Base-by-base conservation (phyloP, 2,329 filamentous ascomycete genomes). In the Penicillium nordicum region DNA sequence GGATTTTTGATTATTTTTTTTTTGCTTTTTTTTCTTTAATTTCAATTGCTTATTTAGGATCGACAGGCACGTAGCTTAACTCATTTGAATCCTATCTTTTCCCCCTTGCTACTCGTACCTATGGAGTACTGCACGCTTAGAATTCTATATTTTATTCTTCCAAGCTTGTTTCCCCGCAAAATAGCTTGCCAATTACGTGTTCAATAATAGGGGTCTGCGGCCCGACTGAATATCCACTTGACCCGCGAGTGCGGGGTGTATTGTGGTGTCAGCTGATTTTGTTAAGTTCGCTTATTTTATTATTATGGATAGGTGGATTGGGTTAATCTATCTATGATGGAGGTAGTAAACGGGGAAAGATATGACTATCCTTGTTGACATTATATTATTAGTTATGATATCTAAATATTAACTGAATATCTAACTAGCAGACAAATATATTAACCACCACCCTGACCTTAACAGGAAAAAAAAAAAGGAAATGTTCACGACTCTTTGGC, bases 401-500 rank as follows among this genome's bases (percentile, higher is more conserved):
- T 34, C 5, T 34, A 16, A 16, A 8, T 34, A 16, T 34, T 34
- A 16, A 16, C 14, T 16, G 14, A 14, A 34, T 7, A 14, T 5
- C 0, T 21, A 21, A 21, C 21, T 21, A 21, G 21, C 21, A 11
- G 30, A 11, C 30, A 30, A 11, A 30, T 30, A 30, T 30, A 30
- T 11, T 12, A n/a, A 36, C 7, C 7, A 16, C 16, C 9, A 29
- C 29, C 10, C 29, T 29, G 29, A 37, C 16, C 16, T 10, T 3
- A 1, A 2, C 16, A 18, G 5, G 3, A 8, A 3, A 8, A 37
- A 18, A 14, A n/a, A 18, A 4, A 11, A 12, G 2, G 2, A 21
- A 7, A 38, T 12, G 2, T 25, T 64, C 78, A 78, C 1, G 43
- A 34, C 57, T 58, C 75, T 63, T 80, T 81, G 9, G 66, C 69